Evolutionary conservation across 768 basidiomycete species (phyloP), one percentile per base, ranked within the genome.

Genomic region (Leccinum variicolor): DNA sequence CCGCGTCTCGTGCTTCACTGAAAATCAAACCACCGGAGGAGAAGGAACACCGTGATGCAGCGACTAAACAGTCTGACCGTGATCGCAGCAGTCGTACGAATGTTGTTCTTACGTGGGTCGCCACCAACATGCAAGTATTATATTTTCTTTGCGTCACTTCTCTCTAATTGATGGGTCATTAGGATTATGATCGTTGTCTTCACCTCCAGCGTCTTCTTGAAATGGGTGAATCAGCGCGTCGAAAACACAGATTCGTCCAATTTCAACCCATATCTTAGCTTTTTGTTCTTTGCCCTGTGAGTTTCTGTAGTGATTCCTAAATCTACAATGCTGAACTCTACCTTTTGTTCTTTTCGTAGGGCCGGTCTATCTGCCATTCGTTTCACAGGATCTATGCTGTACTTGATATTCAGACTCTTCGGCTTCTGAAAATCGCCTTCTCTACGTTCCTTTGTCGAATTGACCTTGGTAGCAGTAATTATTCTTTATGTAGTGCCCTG

Each of bases 181-280:
- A 87, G 85, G 81, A 19, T 86, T 39, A 78, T 92, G 82, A 86
- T 89, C 60, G 66, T 90, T 41, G 78, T 83, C 39, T 91, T 91
- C 75, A 92, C 90, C 9, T 91, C 89, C 8, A 78, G 76, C 5
- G 87, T 83, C 7, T 95, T 95, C 74, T 79, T 81, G 41, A 77
- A 83, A 17, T 94, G 89, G 87, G 85, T 90, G 31, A 73, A 80
- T 25, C 55, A 74, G 29, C 83, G 89, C 62, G 76, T 92, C 52
- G 70, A 79, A 49, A 71, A 67, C n/a, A 70, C 74, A 1, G 74
- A 76, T 4, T 77, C 80, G 56, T 76, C 82, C 14, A 78, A 79
- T 23, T 94, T 94, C 77, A 95, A 95, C 67, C 92, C 93, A n/a
- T 95, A 94, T 73, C 80, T 92, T 50, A 84, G 82, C 28, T 88